Evolutionary conservation across 164 flowering plant species (phyloP).

Genomic region (Magnolia changhungtana): DNA sequence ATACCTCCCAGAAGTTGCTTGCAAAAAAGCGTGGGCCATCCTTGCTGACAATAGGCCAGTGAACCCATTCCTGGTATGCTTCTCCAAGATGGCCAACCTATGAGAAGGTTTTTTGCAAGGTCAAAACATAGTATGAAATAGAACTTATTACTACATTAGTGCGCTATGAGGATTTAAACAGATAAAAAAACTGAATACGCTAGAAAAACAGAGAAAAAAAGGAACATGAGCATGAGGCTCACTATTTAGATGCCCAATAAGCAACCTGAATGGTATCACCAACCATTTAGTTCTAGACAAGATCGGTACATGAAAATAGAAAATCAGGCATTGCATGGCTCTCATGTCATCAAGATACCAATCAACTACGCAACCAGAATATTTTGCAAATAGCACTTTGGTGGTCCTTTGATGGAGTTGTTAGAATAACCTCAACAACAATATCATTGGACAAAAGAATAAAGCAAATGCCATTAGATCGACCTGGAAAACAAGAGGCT

Average conservation of each 20-base stretch:
- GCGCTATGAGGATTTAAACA: too few species aligned
- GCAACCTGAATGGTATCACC: too few species aligned
- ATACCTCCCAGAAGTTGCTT: slow-evolving; percentile 81
- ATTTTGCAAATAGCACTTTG: background rate
- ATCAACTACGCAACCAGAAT: background rate
- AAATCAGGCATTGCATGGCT: background rate
- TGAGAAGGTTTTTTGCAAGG: background rate
- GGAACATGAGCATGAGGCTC: too few species aligned
- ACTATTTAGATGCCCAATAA: too few species aligned
- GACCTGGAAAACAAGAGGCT: slow-evolving; percentile 92
- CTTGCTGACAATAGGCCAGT: slow-evolving; percentile 81
- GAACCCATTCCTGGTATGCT: slow-evolving; percentile 88
- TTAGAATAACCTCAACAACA: too few species aligned
- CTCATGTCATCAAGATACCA: background rate
- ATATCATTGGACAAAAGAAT: background rate
- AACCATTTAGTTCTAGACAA: background rate
- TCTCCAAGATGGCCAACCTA: slow-evolving; percentile 99
- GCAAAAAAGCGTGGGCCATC: slow-evolving; percentile 86
- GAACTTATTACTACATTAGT: too few species aligned
- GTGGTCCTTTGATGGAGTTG: background rate
- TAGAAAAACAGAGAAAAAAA: background rate
- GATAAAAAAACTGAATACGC: background rate
- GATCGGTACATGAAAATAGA: background rate
- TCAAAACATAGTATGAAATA: background rate
- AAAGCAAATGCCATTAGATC: slow-evolving; percentile 11